phyloP scores from a whole-genome alignment of 352 stramenopile genomes.

The Globisporangium sylvaticum region DNA sequence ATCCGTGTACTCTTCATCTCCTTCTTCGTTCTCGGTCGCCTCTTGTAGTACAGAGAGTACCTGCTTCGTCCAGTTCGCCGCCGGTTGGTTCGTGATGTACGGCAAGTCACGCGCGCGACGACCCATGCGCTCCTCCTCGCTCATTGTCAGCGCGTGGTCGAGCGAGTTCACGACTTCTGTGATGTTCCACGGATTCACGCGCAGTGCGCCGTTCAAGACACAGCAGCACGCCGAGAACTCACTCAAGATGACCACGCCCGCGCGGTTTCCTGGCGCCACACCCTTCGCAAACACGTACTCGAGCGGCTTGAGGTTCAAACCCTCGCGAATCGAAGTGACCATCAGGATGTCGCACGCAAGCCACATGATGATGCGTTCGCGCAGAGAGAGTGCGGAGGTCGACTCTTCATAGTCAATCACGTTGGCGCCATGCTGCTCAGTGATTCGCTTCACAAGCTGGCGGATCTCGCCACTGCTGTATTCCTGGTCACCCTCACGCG shows the following conservation, averaged over 20 bases:
- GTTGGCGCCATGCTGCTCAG: slow-evolving; percentile 51
- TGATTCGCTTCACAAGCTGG: slow-evolving; percentile 80
- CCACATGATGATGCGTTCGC: slow-evolving; percentile 92
- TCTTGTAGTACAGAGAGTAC: slow-evolving; percentile 90
- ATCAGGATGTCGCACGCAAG: slow-evolving; percentile 95
- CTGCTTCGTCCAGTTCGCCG: slow-evolving; percentile 95
- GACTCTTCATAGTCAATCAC: slow-evolving; percentile 90
- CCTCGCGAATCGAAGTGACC: slow-evolving; percentile 94
- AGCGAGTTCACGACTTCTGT: slow-evolving; percentile 88
- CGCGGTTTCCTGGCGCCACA: slow-evolving; percentile 41
- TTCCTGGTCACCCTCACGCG: slow-evolving; percentile 89
- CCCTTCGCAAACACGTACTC: slow-evolving; percentile 92
- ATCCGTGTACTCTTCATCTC: slow-evolving; percentile 75
- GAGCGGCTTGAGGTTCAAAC: slow-evolving; percentile 96
- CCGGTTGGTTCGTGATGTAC: slow-evolving; percentile 93
- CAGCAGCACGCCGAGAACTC: slow-evolving; percentile 96
- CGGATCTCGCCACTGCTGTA: slow-evolving; percentile 84
- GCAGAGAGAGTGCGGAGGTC: slow-evolving; percentile 74
- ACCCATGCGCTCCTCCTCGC: slow-evolving; percentile 80
- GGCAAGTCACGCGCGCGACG: slow-evolving; percentile 93
- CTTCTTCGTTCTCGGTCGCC: slow-evolving; percentile 54
- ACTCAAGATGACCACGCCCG: slow-evolving; percentile 95
- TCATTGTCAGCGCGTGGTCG: slow-evolving; percentile 93
- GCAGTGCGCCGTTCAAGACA: slow-evolving; percentile 94
- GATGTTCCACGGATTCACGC: slow-evolving; percentile 98